Conservation (phyloP, 176 grass and related monocot species). For the Paspalum vaginatum region DNA sequence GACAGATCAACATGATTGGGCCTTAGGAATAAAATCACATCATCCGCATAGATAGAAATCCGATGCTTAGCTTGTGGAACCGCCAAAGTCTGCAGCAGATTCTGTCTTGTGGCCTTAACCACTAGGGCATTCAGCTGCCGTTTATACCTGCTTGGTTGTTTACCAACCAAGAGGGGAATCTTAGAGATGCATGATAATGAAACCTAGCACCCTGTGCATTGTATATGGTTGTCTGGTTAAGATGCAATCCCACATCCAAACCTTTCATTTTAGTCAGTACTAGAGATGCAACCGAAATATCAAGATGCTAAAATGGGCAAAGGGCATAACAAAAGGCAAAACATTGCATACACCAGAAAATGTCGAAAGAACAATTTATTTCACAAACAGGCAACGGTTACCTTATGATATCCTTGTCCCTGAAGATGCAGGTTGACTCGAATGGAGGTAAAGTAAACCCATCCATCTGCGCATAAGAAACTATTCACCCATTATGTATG, state of each 20-base stretch:
- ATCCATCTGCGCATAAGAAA: constrained; percentile 73
- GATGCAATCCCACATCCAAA: not conserved
- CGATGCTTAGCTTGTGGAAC: too few species aligned
- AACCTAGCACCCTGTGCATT: not conserved
- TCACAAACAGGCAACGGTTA: constrained; percentile 37
- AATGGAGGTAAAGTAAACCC: constrained; percentile 65
- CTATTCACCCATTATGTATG: constrained; percentile 17
- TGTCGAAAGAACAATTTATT: not conserved
- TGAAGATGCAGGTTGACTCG: constrained; percentile 78
- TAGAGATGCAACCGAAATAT: constrained; percentile 32
- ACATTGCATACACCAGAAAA: not conserved
- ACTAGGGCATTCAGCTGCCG: too few species aligned
- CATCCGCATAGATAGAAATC: too few species aligned
- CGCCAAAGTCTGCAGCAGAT: too few species aligned
- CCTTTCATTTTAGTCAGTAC: not conserved
- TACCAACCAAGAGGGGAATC: not conserved
- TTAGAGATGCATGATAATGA: not conserved
- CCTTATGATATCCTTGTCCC: constrained; percentile 84
- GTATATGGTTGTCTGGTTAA: not conserved
- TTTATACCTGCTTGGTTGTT: not conserved
- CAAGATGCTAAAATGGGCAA: not conserved
- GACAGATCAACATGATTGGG: too few species aligned
- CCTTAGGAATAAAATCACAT: too few species aligned
- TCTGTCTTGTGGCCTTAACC: too few species aligned
- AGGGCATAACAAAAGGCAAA: not conserved